phyloP scores from a whole-genome alignment of 164 flowering plant species.

The Kingdonia uniflora region DNA sequence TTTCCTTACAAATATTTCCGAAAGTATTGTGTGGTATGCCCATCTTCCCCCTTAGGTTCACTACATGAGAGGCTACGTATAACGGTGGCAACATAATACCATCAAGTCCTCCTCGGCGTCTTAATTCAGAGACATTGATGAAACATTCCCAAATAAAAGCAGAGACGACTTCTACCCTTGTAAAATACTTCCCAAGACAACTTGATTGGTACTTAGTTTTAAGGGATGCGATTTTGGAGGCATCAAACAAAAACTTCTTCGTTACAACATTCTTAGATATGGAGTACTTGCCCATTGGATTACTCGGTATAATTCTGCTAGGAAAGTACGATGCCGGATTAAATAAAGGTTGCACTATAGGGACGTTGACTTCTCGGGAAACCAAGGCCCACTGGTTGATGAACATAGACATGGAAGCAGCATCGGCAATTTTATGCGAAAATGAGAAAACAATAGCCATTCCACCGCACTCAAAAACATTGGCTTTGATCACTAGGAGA shows the following conservation, averaged over 20 bases:
- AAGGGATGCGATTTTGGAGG: not conserved
- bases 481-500: not conserved
- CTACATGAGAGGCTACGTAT: no score
- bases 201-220: not conserved
- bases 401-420: not conserved
- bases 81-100: no score
- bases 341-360: not conserved
- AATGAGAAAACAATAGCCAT: not conserved
- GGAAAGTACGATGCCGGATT: not conserved
- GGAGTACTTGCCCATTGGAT: not conserved
- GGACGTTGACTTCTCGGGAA: not conserved
- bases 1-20: not conserved
- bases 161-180: not conserved
- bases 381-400: not conserved
- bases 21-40: not conserved
- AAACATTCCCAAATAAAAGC: not conserved
- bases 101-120: not conserved
- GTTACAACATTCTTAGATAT: not conserved
- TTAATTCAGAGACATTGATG: not conserved
- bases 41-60: not conserved
- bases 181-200: not conserved
- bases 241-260: not conserved
- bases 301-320: not conserved
- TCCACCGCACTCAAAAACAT: slow-evolving; percentile 2
- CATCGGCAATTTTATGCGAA: slow-evolving; percentile 1